Percentiles rank a stretch among this genome's conserved stretches.
phyloP scores from a whole-genome alignment of 345 rosid genomes.

The Heritiera fomes region DNA sequence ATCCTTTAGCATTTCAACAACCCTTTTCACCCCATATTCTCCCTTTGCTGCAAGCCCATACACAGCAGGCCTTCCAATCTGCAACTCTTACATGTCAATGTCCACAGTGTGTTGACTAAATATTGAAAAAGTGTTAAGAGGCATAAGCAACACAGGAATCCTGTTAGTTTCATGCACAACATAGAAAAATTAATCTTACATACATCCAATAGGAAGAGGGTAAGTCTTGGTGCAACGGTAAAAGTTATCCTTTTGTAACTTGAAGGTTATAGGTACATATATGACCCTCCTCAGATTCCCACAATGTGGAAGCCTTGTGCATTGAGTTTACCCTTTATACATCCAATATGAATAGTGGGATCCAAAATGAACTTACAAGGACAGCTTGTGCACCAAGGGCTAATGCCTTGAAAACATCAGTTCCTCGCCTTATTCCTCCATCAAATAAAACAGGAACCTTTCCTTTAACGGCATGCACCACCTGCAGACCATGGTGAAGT shows the following conservation, averaged over 20 bases:
- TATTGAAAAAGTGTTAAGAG: not conserved
- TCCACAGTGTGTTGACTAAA: too few relatives aligned
- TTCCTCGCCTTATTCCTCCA: constrained; percentile 87
- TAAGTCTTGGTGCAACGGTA: too few relatives aligned
- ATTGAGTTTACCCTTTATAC: not conserved
- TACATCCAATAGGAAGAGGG: too few relatives aligned
- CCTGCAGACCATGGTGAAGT: constrained; percentile 37
- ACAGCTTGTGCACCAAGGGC: constrained; percentile 93
- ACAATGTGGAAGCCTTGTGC: too few relatives aligned
- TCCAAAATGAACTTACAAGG: constrained; percentile 51
- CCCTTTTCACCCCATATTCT: constrained; percentile 59
- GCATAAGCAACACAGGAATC: not conserved
- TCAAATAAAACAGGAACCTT: constrained; percentile 74
- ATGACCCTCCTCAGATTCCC: too few relatives aligned
- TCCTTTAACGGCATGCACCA: constrained; percentile 71
- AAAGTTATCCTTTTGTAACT: too few relatives aligned
- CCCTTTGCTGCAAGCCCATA: constrained; percentile 83
- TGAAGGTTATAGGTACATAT: too few relatives aligned
- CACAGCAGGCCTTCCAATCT: constrained; percentile 85
- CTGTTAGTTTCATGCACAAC: not conserved
- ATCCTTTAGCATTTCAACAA: constrained; percentile 68
- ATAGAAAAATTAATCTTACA: not conserved
- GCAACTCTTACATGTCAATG: constrained; percentile 30
- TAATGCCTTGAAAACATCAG: constrained; percentile 85
- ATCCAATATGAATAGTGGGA: not conserved